Percentiles rank a stretch among this genome's conserved stretches.
Conservation (phyloP, 192 early-diverging fungal genomes). For the Backusella mclennaniae region DNA sequence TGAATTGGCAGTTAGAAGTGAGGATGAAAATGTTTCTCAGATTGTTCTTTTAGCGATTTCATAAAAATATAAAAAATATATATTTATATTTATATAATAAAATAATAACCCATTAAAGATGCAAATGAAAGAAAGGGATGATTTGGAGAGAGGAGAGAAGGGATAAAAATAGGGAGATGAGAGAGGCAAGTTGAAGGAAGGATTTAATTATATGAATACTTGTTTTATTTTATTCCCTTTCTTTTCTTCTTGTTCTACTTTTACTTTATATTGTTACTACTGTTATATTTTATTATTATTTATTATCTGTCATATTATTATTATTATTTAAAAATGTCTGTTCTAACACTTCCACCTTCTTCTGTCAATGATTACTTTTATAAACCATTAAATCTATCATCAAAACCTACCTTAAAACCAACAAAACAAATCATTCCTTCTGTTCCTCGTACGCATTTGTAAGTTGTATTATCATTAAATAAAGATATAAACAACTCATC, state of each 20-base stretch:
- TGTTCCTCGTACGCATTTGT: slow-evolving; percentile 7
- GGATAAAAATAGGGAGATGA: background rate
- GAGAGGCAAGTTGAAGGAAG: background rate
- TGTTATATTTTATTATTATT: background rate
- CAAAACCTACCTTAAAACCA: background rate
- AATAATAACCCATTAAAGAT: slow-evolving; percentile 4
- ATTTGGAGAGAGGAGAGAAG: background rate
- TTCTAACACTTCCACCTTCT: background rate
- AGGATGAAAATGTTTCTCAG: slow-evolving; percentile 62
- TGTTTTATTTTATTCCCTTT: background rate
- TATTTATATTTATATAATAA: background rate
- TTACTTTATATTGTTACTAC: background rate
- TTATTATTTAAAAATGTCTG: background rate
- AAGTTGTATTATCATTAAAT: background rate
- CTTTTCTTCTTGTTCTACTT: background rate
- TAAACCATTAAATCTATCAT: background rate
- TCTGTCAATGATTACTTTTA: background rate
- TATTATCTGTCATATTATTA: background rate
- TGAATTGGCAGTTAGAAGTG: slow-evolving; percentile 83
- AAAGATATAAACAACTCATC: background rate
- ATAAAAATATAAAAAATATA: slow-evolving; percentile 7
- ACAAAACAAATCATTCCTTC: slow-evolving; percentile 9
- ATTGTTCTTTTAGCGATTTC: slow-evolving; percentile 83
- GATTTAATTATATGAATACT: background rate
- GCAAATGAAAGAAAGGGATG: slow-evolving; percentile 1